These are phyloP conservation scores for Wickerhamomyces ciferrii DNA, from an alignment of 805 yeast species.

Conservation along the genomic window DNA sequence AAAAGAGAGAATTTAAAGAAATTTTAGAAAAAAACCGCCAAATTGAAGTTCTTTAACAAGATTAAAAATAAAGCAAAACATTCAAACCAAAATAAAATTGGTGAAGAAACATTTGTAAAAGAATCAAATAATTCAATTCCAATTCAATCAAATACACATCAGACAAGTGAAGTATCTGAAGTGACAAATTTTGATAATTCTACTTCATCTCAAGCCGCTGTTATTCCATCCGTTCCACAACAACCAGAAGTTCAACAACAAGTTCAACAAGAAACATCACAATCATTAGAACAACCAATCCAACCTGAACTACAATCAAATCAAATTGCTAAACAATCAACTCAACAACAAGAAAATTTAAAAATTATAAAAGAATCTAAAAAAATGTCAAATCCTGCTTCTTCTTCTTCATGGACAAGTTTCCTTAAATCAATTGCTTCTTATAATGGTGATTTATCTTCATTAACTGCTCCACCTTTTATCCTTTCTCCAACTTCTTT, in stretches of 20 bases:
- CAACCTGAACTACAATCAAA: not conserved
- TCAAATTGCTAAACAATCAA: not conserved
- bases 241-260: not conserved
- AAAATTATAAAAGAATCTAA: not conserved
- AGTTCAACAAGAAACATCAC: not conserved
- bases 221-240: not conserved
- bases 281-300: not conserved
- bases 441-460: conserved; percentile 88
- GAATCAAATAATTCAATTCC: not conserved
- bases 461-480: conserved; percentile 96
- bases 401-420: conserved; percentile 65
- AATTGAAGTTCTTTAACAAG: conserved; percentile 14
- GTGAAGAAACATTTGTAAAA: not conserved
- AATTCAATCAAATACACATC: not conserved
- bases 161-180: no score
- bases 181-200: no score
- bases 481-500: conserved; percentile 86
- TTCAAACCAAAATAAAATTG: conserved; percentile 3
- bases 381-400: conserved; percentile 30
- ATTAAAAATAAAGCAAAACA: conserved; percentile 5
- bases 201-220: not conserved
- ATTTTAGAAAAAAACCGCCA: conserved; percentile 3
- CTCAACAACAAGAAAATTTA: not conserved
- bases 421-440: conserved; percentile 88
- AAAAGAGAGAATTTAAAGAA: not conserved